Evolutionary conservation across 257 asterid species (phyloP).

Genomic region (Solanum stenotomum): DNA sequence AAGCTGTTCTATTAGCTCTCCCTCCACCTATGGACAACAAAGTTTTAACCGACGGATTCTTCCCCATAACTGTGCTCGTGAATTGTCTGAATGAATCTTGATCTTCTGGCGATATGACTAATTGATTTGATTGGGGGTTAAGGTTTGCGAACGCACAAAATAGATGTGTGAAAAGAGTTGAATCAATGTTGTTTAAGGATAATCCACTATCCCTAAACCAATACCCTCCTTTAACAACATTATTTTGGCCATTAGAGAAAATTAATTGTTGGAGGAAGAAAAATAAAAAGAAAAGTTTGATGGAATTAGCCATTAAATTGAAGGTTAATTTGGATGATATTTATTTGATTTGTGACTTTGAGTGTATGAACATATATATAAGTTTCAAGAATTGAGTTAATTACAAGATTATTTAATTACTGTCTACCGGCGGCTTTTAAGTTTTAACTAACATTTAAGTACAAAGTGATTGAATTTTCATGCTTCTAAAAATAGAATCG

Average conservation of each 20-base stretch:
- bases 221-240: slow-evolving; percentile 31
- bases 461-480: background rate
- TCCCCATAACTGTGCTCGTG: slow-evolving; percentile 24
- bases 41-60: slow-evolving; percentile 31
- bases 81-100: slow-evolving; percentile 24
- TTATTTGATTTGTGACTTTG: background rate
- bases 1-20: background rate
- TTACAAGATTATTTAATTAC: background rate
- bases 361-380: background rate
- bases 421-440: background rate
- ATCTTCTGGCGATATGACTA: slow-evolving; percentile 24
- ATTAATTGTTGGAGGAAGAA: slow-evolving; percentile 10
- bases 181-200: slow-evolving; percentile 19
- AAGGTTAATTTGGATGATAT: background rate
- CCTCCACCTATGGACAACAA: slow-evolving; percentile 46
- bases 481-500: background rate
- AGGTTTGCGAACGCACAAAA: slow-evolving; percentile 47
- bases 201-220: slow-evolving; percentile 40
- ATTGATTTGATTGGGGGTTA: slow-evolving; percentile 19
- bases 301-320: slow-evolving; percentile 21
- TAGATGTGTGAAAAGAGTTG: slow-evolving; percentile 41
- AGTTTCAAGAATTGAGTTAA: background rate
- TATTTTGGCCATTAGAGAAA: slow-evolving; percentile 10
- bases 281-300: background rate
- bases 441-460: background rate